Percentiles rank a stretch among this genome's conserved stretches.
These are phyloP conservation scores for Tillandsia fasciculata DNA, from an alignment of 176 grass and related monocot species.

Conservation along the genomic window DNA sequence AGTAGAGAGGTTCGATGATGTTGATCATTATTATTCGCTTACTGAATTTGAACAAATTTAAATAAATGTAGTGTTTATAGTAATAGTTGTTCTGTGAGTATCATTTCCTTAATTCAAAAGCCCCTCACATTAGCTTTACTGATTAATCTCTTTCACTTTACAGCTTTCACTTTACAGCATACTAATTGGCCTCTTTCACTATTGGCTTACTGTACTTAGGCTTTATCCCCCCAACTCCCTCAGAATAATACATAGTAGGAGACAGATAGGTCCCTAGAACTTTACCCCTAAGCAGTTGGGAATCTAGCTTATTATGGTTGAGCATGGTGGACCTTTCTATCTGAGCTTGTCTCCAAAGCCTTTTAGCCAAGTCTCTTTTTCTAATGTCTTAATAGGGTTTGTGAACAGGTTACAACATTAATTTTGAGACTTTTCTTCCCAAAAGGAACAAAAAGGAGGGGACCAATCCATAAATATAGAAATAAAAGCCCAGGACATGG, in stretches of 20 bases:
- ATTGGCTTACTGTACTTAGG: neutral
- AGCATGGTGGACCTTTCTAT: constrained; percentile 10
- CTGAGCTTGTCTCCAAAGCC: constrained; percentile 7
- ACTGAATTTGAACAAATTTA: too few relatives aligned
- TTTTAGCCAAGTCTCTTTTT: constrained; percentile 7
- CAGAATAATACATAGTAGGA: neutral
- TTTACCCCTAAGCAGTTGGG: constrained; percentile 8
- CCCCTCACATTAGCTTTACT: constrained; percentile 20
- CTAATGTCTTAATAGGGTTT: neutral
- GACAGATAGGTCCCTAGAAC: neutral
- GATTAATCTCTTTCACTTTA: constrained; percentile 20
- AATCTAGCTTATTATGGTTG: constrained; percentile 30
- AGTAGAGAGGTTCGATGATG: too few relatives aligned
- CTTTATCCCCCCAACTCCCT: neutral
- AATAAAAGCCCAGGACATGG: constrained; percentile 1
- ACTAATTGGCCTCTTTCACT: constrained; percentile 6
- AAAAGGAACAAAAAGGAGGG: constrained; percentile 44
- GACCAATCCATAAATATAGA: constrained; percentile 27
- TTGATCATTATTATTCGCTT: too few relatives aligned
- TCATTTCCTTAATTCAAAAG: neutral
- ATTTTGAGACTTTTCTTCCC: constrained; percentile 10
- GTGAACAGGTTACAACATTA: neutral
- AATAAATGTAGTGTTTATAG: too few relatives aligned
- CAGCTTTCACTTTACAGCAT: constrained; percentile 5
- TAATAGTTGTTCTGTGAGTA: too few relatives aligned